Percentiles rank a stretch among this genome's conserved stretches.
Conservation (phyloP, 106 monocot genomes). For the Gastrodia elata region DNA sequence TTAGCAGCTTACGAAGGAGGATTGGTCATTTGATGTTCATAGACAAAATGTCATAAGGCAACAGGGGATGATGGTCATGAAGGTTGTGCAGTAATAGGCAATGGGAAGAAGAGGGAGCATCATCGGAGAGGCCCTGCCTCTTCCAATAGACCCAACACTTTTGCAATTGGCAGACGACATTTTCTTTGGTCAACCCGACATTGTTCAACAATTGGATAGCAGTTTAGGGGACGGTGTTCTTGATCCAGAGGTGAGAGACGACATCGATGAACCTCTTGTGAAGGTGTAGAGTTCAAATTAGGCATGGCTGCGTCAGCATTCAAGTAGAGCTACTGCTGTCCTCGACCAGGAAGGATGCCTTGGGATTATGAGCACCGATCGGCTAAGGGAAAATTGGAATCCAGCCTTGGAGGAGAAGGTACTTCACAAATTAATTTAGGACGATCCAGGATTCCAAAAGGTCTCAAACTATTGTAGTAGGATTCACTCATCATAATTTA, state of each 20-base stretch:
- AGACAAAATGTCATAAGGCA: constrained; percentile 26
- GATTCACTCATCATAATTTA: too few relatives aligned
- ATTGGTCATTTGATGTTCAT: too few relatives aligned
- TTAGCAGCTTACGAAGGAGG: too few relatives aligned
- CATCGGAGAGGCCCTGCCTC: constrained; percentile 16
- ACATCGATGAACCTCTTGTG: constrained; percentile 50
- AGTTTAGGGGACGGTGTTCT: constrained; percentile 47
- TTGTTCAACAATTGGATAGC: constrained; percentile 52
- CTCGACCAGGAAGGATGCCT: not conserved
- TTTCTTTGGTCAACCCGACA: constrained; percentile 41
- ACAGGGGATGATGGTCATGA: not conserved
- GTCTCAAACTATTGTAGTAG: too few relatives aligned
- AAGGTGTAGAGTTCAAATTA: constrained; percentile 50
- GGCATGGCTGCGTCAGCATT: constrained; percentile 23
- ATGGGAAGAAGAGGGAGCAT: constrained; percentile 27
- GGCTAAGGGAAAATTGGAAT: too few relatives aligned
- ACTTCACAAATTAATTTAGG: too few relatives aligned
- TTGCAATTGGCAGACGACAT: constrained; percentile 44
- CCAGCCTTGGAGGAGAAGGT: too few relatives aligned
- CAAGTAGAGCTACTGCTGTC: constrained; percentile 6
- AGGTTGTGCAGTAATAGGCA: constrained; percentile 29
- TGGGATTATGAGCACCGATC: constrained; percentile 6
- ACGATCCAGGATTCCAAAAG: too few relatives aligned
- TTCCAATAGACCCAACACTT: constrained; percentile 41
- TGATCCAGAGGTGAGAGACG: constrained; percentile 38